phyloP scores from a whole-genome alignment of 78 protist genomes.

The Planoprotostelium fungivorum region DNA sequence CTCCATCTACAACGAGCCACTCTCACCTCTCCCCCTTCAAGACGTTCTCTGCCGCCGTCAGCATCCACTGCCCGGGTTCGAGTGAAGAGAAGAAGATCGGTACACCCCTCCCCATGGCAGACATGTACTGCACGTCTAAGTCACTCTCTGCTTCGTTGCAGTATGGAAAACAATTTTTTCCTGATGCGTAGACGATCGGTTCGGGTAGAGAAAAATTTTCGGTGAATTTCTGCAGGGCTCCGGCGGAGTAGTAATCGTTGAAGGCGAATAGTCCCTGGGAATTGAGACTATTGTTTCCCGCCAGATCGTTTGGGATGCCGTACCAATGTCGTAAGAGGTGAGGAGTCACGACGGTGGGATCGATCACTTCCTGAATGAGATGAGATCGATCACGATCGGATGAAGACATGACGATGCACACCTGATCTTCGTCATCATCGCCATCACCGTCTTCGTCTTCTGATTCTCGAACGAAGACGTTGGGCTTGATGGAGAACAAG shows the following conservation, averaged over 20 bases:
- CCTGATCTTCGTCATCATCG: background rate
- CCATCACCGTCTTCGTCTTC: background rate
- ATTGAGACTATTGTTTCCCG: conserved; percentile 5
- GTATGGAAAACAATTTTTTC: conserved; percentile 23
- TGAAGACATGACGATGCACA: background rate
- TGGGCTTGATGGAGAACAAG: conserved; percentile 14
- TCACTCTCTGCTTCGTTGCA: conserved; percentile 48
- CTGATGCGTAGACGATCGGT: conserved; percentile 9
- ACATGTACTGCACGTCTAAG: conserved; percentile 39
- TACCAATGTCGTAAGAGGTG: conserved; percentile 23
- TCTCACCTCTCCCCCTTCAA: background rate
- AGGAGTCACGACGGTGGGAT: conserved; percentile 28
- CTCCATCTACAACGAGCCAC: background rate
- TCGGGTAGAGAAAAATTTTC: background rate
- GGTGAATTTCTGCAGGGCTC: conserved; percentile 31
- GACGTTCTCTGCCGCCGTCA: background rate
- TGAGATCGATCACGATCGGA: too few species aligned
- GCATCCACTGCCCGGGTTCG: background rate
- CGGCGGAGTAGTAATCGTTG: conserved; percentile 26
- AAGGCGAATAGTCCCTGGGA: conserved; percentile 48
- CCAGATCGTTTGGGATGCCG: conserved; percentile 21
- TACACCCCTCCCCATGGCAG: background rate
- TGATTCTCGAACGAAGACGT: background rate
- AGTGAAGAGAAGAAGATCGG: background rate
- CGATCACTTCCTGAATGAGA: too few species aligned